Evolutionary conservation across 352 stramenopile genomes (phyloP), one percentile per base, ranked within the genome.

Genomic region (Blastocystis hominis): DNA sequence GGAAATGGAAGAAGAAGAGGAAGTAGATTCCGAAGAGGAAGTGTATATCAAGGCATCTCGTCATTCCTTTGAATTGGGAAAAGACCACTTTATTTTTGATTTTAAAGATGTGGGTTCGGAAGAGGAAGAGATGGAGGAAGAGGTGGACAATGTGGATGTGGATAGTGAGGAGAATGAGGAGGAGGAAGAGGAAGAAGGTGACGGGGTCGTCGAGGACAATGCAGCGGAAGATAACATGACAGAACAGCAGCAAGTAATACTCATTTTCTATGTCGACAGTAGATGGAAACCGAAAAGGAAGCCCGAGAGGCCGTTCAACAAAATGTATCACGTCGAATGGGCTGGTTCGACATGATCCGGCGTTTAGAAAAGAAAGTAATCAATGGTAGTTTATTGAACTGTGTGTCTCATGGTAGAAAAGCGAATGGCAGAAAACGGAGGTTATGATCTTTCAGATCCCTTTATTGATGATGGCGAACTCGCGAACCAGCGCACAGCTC

Each of bases 271-370:
- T 9, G 17, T 84, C 10, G 50, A 44, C 9, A 13, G n/a, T 84
- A 84, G 72, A 13, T 44, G 42, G 44, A 84, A 47, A 53, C 72
- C 1, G 72, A 84, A 66, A 50, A 53, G 13, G 72, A 84, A 13
- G 72, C 47, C 5, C 53, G 55, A 34, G 72, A 84, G 17, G 72
- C 44, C 13, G 72, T 84, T 20, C 44, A 84, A 30, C 66, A 84
- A 53, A 84, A 84, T 40, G 56, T 84, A 7, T 68, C 72, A 24
- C 72, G 72, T 63, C 50, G 72, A 64, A 84, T 84, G 72, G 72
- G 72, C 20, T 84, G 72, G 72, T 84, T 84, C 68, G 72, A 84
- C 20, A 84, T 84, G 72, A 63, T 84, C 53, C 72, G 72, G 7
- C 50, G 72, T 69, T 34, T 84, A 20, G 72, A 84, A 30, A 64